These are phyloP conservation scores for Verticillium isaacii DNA, from an alignment of 2,329 filamentous ascomycete species.

Conservation along the genomic window DNA sequence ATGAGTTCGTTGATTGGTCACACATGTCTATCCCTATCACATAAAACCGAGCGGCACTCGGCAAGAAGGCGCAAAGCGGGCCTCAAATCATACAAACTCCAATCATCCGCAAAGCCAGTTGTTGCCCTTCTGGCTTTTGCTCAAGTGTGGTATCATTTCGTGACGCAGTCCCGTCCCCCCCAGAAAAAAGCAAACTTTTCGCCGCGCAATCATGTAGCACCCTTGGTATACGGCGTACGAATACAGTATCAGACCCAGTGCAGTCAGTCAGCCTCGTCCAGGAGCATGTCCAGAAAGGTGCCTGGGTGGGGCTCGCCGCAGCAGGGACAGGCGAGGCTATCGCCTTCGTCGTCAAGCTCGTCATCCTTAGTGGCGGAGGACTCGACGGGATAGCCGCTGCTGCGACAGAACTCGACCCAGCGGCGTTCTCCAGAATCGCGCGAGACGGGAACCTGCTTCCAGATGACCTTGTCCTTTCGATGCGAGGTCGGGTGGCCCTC, in stretches of 20 bases:
- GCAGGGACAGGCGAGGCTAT: conserved; percentile 27
- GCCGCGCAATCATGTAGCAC: neutral
- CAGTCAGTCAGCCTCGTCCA: conserved; percentile 1
- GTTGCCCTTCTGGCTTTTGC: neutral
- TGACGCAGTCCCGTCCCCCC: neutral
- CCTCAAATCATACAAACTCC: neutral
- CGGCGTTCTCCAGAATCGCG: conserved; percentile 33
- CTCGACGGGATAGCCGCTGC: conserved; percentile 25
- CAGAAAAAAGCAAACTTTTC: neutral
- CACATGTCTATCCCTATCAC: neutral
- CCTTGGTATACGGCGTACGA: neutral
- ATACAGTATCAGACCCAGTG: neutral
- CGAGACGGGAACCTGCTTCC: conserved; percentile 42
- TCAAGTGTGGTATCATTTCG: neutral
- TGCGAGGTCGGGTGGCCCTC: conserved; percentile 23
- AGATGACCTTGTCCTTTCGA: conserved; percentile 38
- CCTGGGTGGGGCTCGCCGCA: conserved; percentile 33
- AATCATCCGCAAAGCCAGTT: neutral
- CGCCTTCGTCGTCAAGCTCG: conserved; percentile 27
- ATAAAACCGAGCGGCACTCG: neutral
- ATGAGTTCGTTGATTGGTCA: neutral
- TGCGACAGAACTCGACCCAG: conserved; percentile 44
- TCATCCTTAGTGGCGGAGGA: conserved; percentile 13
- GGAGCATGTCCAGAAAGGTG: conserved; percentile 9
- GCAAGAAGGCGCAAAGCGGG: neutral